These are phyloP conservation scores for Atalantia buxifolia DNA, from an alignment of 345 rosid species.

Conservation along the genomic window DNA sequence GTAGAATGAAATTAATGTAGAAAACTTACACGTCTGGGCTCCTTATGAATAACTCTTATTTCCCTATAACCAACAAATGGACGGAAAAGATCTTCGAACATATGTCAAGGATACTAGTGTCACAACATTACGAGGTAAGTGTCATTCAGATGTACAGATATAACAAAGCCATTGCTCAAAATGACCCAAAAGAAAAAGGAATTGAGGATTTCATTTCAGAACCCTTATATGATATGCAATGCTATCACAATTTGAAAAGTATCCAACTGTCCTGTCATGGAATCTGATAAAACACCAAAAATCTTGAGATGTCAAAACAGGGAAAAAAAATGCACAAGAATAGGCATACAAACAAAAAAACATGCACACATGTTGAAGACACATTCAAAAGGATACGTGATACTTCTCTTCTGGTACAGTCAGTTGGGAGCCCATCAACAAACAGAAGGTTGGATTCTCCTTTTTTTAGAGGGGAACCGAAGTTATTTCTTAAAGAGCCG, in stretches of 20 bases:
- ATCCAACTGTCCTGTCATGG: neutral
- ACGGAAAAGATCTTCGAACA: constrained; percentile 49
- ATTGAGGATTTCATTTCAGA: neutral
- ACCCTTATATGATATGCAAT: neutral
- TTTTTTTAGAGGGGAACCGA: constrained; percentile 5
- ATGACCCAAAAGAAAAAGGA: neutral
- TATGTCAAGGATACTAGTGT: constrained; percentile 24
- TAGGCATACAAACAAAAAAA: neutral
- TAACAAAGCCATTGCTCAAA: neutral
- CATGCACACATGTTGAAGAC: neutral
- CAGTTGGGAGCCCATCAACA: constrained; percentile 58
- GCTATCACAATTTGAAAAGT: neutral
- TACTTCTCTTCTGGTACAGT: constrained; percentile 71
- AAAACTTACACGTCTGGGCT: constrained; percentile 50
- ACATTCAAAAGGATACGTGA: constrained; percentile 52
- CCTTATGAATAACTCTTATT: constrained; percentile 56
- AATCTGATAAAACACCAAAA: neutral
- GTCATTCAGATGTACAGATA: neutral
- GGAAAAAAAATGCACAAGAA: neutral
- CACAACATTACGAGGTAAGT: neutral
- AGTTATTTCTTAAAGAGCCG: constrained; percentile 27
- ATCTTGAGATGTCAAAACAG: neutral
- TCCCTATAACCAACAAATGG: constrained; percentile 61
- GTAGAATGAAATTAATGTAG: constrained; percentile 3
- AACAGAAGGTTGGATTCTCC: constrained; percentile 48